Conservation (phyloP, 2,329 filamentous ascomycete genomes). For the Colletotrichum shisoi region DNA sequence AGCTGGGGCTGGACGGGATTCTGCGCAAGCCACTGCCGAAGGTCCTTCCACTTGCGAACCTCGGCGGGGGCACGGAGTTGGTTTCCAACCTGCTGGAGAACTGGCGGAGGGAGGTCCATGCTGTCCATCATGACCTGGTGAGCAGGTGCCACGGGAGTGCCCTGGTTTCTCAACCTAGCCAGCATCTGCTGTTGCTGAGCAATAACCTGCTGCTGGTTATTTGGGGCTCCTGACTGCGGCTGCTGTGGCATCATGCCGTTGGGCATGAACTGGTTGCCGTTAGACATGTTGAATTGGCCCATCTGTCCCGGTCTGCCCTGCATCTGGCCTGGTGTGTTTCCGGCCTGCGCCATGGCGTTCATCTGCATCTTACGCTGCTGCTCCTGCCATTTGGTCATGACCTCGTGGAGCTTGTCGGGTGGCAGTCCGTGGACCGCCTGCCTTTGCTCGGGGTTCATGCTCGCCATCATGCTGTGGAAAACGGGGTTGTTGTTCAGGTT, state of each 20-base stretch:
- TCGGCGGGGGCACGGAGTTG: constrained; percentile 50
- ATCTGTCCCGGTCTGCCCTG: constrained; percentile 48
- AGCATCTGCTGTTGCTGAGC: constrained; percentile 45
- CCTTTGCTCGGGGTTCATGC: constrained; percentile 58
- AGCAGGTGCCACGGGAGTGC: constrained; percentile 43
- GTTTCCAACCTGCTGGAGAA: constrained; percentile 46
- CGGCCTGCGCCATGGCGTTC: constrained; percentile 45
- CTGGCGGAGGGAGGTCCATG: constrained; percentile 56
- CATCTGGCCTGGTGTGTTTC: constrained; percentile 43
- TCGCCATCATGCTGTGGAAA: constrained; percentile 54
- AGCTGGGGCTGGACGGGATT: constrained; percentile 49
- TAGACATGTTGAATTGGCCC: constrained; percentile 44
- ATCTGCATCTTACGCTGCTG: constrained; percentile 48
- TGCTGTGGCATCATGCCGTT: constrained; percentile 47
- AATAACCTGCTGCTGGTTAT: constrained; percentile 41
- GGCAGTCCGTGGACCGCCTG: constrained; percentile 55
- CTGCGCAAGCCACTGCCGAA: constrained; percentile 54
- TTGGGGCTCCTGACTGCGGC: constrained; percentile 43
- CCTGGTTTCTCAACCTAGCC: constrained; percentile 42
- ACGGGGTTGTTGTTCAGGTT: constrained; percentile 49
- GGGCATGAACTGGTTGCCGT: constrained; percentile 42
- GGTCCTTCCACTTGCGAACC: constrained; percentile 59
- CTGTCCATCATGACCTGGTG: constrained; percentile 56
- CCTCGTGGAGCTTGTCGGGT: constrained; percentile 60
- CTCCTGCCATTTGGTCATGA: constrained; percentile 60